A percentile compares a stretch with the other conserved stretches of the same genome.
phyloP scores from a whole-genome alignment of 2,329 filamentous ascomycete species.

The Scortechinia acanthostroma region DNA sequence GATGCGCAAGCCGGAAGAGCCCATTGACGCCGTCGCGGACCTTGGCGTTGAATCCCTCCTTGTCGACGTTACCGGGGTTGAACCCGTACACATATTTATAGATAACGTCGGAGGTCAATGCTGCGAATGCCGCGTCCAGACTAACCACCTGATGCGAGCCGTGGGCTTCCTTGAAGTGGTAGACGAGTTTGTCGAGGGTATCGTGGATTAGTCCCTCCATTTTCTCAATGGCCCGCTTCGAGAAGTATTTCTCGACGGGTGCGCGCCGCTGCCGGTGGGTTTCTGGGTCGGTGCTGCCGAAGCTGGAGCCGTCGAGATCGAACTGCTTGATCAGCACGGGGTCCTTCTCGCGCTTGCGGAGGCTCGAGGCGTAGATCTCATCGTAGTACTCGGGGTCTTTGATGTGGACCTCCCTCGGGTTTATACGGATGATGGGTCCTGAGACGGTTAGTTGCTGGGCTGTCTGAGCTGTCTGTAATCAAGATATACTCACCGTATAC shows the following conservation, averaged over 20 bases:
- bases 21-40: no score
- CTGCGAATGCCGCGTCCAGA: conserved; percentile 6
- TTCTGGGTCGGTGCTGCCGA: conserved; percentile 10
- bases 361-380: conserved; percentile 10
- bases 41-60: no score
- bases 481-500: no score
- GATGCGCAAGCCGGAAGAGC: no score
- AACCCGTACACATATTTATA: no score
- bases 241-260: conserved; percentile 12
- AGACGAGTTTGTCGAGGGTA: conserved; percentile 7
- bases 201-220: conserved; percentile 9
- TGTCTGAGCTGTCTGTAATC: no score
- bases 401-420: conserved; percentile 19
- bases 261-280: conserved; percentile 12
- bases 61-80: no score
- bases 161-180: conserved; percentile 7
- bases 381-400: conserved; percentile 17
- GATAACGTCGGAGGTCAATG: conserved; percentile 15
- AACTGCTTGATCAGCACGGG: background rate
- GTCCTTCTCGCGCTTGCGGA: conserved; percentile 8
- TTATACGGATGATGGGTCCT: conserved; percentile 22
- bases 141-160: conserved; percentile 5
- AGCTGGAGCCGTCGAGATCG: background rate
- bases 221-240: conserved; percentile 9
- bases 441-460: conserved; percentile 6